phyloP scores from a whole-genome alignment of 192 early-diverging fungal genomes.

The Gigaspora rosea region DNA sequence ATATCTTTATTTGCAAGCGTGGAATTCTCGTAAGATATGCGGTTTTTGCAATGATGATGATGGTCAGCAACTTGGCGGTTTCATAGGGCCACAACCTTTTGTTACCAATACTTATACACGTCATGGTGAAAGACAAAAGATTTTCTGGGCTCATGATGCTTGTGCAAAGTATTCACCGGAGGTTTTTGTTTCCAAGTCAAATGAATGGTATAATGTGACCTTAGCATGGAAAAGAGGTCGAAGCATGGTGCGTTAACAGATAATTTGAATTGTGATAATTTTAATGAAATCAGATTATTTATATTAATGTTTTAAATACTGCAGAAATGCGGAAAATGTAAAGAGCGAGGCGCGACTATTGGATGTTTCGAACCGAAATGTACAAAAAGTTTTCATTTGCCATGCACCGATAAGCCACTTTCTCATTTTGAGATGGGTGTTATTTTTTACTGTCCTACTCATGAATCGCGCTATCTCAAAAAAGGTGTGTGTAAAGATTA shows the following conservation, averaged over 20 bases:
- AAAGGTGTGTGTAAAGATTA: slow-evolving; percentile 44
- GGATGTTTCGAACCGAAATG: slow-evolving; percentile 89
- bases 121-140: slow-evolving; percentile 54
- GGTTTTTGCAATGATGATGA: slow-evolving; percentile 73
- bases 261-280: not conserved
- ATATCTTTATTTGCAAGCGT: slow-evolving; percentile 50
- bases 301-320: slow-evolving; percentile 15
- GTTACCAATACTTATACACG: slow-evolving; percentile 52
- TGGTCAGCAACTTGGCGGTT: slow-evolving; percentile 45
- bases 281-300: not conserved
- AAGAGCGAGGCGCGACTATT: slow-evolving; percentile 79
- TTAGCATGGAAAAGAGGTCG: slow-evolving; percentile 72
- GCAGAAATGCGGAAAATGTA: slow-evolving; percentile 72
- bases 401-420: slow-evolving; percentile 72
- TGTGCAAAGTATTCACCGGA: slow-evolving; percentile 87
- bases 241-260: slow-evolving; percentile 52
- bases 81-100: slow-evolving; percentile 68
- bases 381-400: slow-evolving; percentile 77
- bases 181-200: slow-evolving; percentile 66
- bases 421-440: slow-evolving; percentile 75
- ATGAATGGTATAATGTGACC: slow-evolving; percentile 85
- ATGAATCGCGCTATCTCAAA: slow-evolving; percentile 58
- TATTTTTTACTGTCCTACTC: slow-evolving; percentile 87
- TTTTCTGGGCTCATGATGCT: slow-evolving; percentile 84
- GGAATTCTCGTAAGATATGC: slow-evolving; percentile 59